Conservation (phyloP, 306 rosid species). For the Albizia julibrissin region DNA sequence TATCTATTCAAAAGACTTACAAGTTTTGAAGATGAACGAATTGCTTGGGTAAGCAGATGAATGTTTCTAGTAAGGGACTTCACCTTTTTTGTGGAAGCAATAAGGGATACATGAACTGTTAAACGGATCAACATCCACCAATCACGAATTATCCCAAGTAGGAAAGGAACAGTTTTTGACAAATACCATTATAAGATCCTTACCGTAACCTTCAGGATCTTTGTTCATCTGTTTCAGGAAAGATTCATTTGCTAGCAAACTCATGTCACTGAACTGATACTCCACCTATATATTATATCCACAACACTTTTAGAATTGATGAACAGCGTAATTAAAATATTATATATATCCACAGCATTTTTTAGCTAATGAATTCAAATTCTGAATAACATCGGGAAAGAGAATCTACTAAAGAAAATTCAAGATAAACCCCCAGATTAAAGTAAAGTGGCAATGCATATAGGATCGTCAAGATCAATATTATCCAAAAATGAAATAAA, state of each 20-base stretch:
- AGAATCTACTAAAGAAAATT: background rate
- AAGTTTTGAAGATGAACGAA: slow-evolving; percentile 82
- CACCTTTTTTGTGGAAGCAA: slow-evolving; percentile 80
- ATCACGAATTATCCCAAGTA: background rate
- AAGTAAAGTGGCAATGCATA: background rate
- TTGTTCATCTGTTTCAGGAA: slow-evolving; percentile 72
- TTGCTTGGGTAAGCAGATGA: slow-evolving; percentile 62
- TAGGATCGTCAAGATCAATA: background rate
- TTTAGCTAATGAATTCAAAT: slow-evolving; percentile 13
- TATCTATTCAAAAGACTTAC: slow-evolving; percentile 50
- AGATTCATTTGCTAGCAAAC: slow-evolving; percentile 87
- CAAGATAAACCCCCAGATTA: background rate
- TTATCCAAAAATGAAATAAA: background rate
- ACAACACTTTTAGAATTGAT: background rate
- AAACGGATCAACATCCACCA: slow-evolving; percentile 24
- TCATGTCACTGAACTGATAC: slow-evolving; percentile 88
- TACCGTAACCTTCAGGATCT: slow-evolving; percentile 97
- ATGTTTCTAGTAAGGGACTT: slow-evolving; percentile 66
- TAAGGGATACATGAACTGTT: slow-evolving; percentile 70
- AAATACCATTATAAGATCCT: slow-evolving; percentile 28
- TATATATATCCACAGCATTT: background rate
- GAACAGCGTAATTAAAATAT: background rate
- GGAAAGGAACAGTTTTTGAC: slow-evolving; percentile 5
- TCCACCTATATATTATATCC: slow-evolving; percentile 61
- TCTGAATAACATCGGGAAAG: background rate